Percentiles rank a stretch among this genome's conserved stretches.
phyloP scores from a whole-genome alignment of 352 stramenopile genomes.

The Globisporangium camurandrum region DNA sequence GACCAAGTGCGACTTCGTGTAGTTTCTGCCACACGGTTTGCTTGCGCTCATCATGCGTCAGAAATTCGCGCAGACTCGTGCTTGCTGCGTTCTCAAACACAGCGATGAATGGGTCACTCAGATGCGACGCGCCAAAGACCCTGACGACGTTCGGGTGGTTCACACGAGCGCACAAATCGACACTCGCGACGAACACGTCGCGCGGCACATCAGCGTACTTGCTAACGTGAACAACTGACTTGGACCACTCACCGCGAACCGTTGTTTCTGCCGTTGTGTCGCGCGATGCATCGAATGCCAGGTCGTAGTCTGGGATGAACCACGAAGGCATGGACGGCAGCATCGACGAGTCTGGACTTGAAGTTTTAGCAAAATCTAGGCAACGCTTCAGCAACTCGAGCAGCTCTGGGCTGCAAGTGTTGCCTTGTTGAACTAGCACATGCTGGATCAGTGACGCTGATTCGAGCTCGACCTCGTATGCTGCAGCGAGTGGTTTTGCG shows the following conservation, averaged over 20 bases:
- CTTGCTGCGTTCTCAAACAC: conserved; percentile 9
- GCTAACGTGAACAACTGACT: conserved; percentile 18
- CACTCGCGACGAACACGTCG: background rate
- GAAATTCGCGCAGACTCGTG: conserved; percentile 3
- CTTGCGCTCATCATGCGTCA: background rate
- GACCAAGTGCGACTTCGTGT: conserved; percentile 11
- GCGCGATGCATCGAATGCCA: conserved; percentile 36
- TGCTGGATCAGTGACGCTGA: background rate
- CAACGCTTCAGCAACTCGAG: background rate
- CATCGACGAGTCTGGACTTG: too few species aligned
- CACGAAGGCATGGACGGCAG: too few species aligned
- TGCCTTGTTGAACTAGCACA: background rate
- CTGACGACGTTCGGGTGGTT: conserved; percentile 14
- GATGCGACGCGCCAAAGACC: conserved; percentile 19
- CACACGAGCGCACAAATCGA: conserved; percentile 22
- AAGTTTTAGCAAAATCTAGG: background rate
- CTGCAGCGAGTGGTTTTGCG: too few species aligned
- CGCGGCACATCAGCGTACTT: background rate
- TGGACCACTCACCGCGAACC: conserved; percentile 21
- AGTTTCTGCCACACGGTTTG: background rate
- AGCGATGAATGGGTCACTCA: conserved; percentile 4
- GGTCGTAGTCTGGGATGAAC: conserved; percentile 80
- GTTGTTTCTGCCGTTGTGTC: too few species aligned
- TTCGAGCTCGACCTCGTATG: background rate
- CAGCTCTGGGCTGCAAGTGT: conserved; percentile 4